These are phyloP conservation scores for Pythium sp. DNA, from an alignment of 352 stramenopile genomes.

Conservation along the genomic window DNA sequence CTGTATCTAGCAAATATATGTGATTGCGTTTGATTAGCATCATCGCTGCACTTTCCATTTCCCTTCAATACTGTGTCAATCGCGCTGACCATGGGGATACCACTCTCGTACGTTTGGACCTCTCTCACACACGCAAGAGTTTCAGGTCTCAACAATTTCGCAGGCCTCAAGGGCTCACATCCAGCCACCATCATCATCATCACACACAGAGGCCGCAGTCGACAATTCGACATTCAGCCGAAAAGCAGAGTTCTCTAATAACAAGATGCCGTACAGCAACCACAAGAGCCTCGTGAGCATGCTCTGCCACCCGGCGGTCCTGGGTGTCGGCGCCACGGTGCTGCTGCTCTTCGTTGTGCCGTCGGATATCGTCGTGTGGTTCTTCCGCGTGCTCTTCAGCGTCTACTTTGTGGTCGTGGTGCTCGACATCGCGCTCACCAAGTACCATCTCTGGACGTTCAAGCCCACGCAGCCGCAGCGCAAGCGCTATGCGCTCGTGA, in stretches of 20 bases:
- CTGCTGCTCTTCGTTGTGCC: constrained; percentile 32
- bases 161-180: not conserved
- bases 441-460: constrained; percentile 60
- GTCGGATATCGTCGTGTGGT: not conserved
- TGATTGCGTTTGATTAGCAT: not conserved
- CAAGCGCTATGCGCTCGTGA: constrained; percentile 72
- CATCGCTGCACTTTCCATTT: not conserved
- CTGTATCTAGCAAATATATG: not conserved
- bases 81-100: not conserved
- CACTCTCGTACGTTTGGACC: too few species aligned
- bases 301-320: constrained; percentile 31
- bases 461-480: constrained; percentile 39
- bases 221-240: not conserved
- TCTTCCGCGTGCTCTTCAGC: constrained; percentile 35
- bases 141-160: not conserved
- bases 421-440: constrained; percentile 37
- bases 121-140: too few species aligned
- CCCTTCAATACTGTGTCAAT: not conserved
- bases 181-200: too few species aligned
- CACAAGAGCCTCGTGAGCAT: constrained; percentile 14
- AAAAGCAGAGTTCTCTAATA: not conserved
- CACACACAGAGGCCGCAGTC: not conserved
- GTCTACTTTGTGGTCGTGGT: constrained; percentile 48
- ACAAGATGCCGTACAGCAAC: not conserved
- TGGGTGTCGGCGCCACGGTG: not conserved